Percentiles rank a stretch among this genome's conserved stretches.
These are phyloP conservation scores for Dacryopinax primogenitus DNA, from an alignment of 768 basidiomycete genomes.

Conservation along the genomic window DNA sequence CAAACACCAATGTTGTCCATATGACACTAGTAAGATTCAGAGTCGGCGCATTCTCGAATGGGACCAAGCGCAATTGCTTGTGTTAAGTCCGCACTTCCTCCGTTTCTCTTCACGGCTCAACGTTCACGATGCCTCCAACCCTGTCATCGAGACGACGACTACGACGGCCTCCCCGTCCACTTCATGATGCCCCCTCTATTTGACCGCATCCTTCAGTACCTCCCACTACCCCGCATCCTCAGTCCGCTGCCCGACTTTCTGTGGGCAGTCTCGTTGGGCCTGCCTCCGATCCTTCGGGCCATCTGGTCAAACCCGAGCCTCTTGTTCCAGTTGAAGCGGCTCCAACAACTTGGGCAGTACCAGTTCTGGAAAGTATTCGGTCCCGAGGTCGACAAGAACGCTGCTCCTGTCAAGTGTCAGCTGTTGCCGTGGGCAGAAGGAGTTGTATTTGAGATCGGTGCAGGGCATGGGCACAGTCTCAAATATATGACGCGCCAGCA, in stretches of 20 bases:
- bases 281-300: slow-evolving; percentile 37
- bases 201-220: background rate
- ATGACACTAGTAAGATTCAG: too few relatives aligned
- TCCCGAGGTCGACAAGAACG: slow-evolving; percentile 35
- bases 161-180: background rate
- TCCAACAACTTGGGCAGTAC: slow-evolving; percentile 47
- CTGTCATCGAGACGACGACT: background rate
- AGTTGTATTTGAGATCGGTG: slow-evolving; percentile 53
- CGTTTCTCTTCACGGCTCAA: background rate
- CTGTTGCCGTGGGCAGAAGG: slow-evolving; percentile 48
- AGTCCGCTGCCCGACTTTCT: background rate
- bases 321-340: slow-evolving; percentile 32
- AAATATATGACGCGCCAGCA: slow-evolving; percentile 43
- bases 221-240: background rate
- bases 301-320: slow-evolving; percentile 34
- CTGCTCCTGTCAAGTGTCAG: slow-evolving; percentile 30
- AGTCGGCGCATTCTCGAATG: too few relatives aligned
- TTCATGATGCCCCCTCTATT: background rate
- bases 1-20: too few relatives aligned
- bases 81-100: slow-evolving; percentile 4
- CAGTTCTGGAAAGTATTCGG: slow-evolving; percentile 45
- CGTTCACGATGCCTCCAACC: background rate
- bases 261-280: slow-evolving; percentile 24
- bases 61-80: background rate
- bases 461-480: slow-evolving; percentile 52